Conservation (phyloP, 441 rosid species). For the Pelargonium citronellum region DNA sequence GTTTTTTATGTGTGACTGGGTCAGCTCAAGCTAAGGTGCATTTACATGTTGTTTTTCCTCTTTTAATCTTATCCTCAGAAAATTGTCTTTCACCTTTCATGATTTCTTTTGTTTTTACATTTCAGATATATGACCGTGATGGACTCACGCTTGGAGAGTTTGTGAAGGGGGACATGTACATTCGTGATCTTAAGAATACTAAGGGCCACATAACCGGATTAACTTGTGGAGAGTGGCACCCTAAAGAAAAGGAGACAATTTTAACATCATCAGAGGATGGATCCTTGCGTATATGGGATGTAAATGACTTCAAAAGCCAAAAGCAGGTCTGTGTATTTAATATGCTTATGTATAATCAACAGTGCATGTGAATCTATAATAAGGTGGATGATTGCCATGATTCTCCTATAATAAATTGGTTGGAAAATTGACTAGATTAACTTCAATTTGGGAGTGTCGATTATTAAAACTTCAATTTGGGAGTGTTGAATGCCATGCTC, state of each 20-base stretch:
- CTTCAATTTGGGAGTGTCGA: background rate
- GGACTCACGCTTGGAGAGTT: conserved; percentile 95
- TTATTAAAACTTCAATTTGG: background rate
- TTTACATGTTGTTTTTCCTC: background rate
- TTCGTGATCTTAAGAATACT: conserved; percentile 93
- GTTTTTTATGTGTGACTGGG: conserved; percentile 82
- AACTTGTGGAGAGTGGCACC: conserved; percentile 98
- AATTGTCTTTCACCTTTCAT: conserved; percentile 7
- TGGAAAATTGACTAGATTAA: background rate
- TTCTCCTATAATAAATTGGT: background rate
- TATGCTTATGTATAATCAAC: background rate
- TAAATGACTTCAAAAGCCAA: conserved; percentile 87
- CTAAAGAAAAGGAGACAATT: conserved; percentile 71
- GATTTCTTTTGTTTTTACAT: conserved; percentile 15
- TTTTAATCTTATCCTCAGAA: background rate
- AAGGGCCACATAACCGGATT: conserved; percentile 91
- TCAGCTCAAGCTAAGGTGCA: conserved; percentile 97
- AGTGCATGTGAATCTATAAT: background rate
- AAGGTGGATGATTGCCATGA: background rate
- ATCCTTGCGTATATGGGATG: conserved; percentile 94
- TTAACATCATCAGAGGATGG: conserved; percentile 97
- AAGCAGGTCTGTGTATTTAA: conserved; percentile 51
- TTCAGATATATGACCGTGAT: conserved; percentile 88
- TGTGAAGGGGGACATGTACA: conserved; percentile 94
- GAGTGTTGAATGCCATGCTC: background rate